Evolutionary conservation across 257 asterid genomes (phyloP).

Genomic region (Solanum sitiens): DNA sequence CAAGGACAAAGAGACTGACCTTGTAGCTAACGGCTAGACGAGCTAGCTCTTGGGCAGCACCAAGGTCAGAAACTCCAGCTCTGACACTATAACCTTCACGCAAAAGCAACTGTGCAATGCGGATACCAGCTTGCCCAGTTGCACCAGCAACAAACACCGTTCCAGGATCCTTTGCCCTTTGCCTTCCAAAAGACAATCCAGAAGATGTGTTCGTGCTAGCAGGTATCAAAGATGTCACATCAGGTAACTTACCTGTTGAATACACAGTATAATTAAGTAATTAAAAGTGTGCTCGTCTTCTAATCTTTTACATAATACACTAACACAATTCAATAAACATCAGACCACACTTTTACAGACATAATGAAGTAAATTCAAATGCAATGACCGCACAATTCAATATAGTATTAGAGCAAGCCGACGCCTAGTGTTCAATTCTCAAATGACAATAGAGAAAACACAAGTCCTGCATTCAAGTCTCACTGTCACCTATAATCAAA

Average conservation of each 20-base stretch:
- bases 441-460: neutral
- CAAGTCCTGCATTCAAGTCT: neutral
- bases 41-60: slow-evolving; percentile 87
- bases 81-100: slow-evolving; percentile 83
- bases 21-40: slow-evolving; percentile 65
- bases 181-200: slow-evolving; percentile 40
- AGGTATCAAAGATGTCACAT: slow-evolving; percentile 57
- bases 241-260: slow-evolving; percentile 24
- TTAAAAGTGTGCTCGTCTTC: neutral
- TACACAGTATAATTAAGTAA: neutral
- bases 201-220: slow-evolving; percentile 32
- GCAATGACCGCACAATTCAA: neutral
- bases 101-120: slow-evolving; percentile 74
- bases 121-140: slow-evolving; percentile 74
- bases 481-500: neutral
- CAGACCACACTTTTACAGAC: neutral
- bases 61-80: slow-evolving; percentile 87
- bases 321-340: neutral
- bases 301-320: neutral
- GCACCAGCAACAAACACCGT: slow-evolving; percentile 94
- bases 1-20: slow-evolving; percentile 25
- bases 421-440: neutral
- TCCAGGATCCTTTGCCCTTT: slow-evolving; percentile 67
- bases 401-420: neutral
- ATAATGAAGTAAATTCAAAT: neutral